Conservation (phyloP, 2,329 filamentous ascomycete species). For the Annulohypoxylon truncatum region DNA sequence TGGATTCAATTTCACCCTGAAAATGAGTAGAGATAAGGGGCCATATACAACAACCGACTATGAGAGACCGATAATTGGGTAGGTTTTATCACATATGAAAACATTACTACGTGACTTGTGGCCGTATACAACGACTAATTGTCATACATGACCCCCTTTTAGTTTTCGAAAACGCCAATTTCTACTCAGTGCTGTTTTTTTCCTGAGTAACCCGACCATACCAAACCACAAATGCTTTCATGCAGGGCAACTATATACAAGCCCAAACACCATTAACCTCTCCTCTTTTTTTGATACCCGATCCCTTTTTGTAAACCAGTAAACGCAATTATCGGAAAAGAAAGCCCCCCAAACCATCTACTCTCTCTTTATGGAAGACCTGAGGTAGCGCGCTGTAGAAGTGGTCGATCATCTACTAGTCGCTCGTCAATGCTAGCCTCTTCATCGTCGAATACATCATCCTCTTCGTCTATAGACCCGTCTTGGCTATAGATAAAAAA, state of each 20-base stretch:
- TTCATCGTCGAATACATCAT: slow-evolving; percentile 48
- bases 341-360: not conserved
- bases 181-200: not conserved
- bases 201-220: not conserved
- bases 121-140: not conserved
- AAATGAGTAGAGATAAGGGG: not conserved
- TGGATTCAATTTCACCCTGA: not conserved
- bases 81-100: not conserved
- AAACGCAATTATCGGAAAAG: slow-evolving; percentile 21
- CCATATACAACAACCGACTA: not conserved
- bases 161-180: not conserved
- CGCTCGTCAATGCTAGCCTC: slow-evolving; percentile 41
- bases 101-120: not conserved
- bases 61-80: not conserved
- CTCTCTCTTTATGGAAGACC: slow-evolving; percentile 30
- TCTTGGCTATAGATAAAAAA: slow-evolving; percentile 83
- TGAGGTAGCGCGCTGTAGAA: slow-evolving; percentile 47
- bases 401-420: slow-evolving; percentile 48
- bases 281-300: slow-evolving; percentile 23
- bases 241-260: slow-evolving; percentile 1
- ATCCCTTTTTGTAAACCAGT: slow-evolving; percentile 18
- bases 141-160: not conserved
- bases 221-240: slow-evolving; percentile 1
- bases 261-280: slow-evolving; percentile 19
- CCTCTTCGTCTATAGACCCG: slow-evolving; percentile 49